phyloP scores from a whole-genome alignment of 176 grass and related monocot species.

The Microstegium vimineum region DNA sequence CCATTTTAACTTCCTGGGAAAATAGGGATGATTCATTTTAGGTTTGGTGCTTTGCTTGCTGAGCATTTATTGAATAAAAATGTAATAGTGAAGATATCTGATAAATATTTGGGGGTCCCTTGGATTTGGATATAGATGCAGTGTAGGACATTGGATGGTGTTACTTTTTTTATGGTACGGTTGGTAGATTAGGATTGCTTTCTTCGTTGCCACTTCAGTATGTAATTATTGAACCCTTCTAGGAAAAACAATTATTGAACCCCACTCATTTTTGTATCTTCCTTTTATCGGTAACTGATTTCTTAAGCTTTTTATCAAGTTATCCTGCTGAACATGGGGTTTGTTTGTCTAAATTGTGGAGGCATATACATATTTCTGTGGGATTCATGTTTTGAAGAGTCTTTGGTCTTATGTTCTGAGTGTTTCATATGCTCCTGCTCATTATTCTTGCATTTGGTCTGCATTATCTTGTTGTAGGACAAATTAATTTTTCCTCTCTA shows the following conservation, averaged over 20 bases:
- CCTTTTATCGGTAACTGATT: neutral
- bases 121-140: slow-evolving; percentile 9
- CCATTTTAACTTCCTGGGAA: neutral
- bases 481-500: neutral
- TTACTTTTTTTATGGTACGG: slow-evolving; percentile 10
- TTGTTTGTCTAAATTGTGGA: neutral
- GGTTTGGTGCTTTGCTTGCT: neutral
- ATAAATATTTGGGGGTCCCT: neutral
- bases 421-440: neutral
- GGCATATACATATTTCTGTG: neutral
- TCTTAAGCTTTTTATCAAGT: slow-evolving; percentile 8
- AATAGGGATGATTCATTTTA: neutral
- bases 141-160: slow-evolving; percentile 13
- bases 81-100: neutral
- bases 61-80: neutral
- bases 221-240: neutral
- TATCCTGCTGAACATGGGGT: neutral
- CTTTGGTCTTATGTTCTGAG: neutral
- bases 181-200: slow-evolving; percentile 24
- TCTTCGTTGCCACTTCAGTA: slow-evolving; percentile 8
- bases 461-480: neutral
- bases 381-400: neutral
- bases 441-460: neutral
- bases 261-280: neutral
- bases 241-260: neutral